A percentile compares a stretch with the other conserved stretches of the same genome.
Evolutionary conservation across 192 early-diverging fungal genomes (phyloP).

Genomic region (Umbelopsis sp.): DNA sequence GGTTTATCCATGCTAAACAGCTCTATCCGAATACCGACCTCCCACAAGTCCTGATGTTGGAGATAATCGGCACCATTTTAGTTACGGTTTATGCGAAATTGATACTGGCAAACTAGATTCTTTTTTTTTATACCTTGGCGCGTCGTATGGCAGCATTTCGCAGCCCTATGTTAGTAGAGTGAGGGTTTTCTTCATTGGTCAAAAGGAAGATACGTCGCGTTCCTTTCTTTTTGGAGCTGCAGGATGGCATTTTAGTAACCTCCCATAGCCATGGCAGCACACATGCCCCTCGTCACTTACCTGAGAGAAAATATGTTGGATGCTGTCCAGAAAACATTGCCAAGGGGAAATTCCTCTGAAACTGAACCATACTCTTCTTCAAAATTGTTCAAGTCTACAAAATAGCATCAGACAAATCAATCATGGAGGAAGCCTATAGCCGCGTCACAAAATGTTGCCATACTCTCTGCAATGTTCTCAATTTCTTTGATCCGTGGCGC

Average conservation of each 20-base stretch:
- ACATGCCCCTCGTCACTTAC: conserved; percentile 33
- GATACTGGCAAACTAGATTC: background rate
- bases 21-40: conserved; percentile 61
- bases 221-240: conserved; percentile 50
- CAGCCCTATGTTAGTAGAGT: conserved; percentile 46
- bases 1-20: conserved; percentile 62
- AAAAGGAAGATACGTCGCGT: conserved; percentile 73
- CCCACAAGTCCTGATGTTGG: conserved; percentile 55
- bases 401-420: background rate
- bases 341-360: conserved; percentile 54
- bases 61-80: background rate
- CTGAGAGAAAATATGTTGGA: conserved; percentile 60
- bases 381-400: conserved; percentile 43
- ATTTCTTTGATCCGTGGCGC: conserved; percentile 62
- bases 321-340: conserved; percentile 67
- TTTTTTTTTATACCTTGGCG: conserved; percentile 44
- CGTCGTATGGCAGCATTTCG: conserved; percentile 57
- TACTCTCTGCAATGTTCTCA: conserved; percentile 58
- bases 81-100: too few species aligned
- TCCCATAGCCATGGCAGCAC: background rate
- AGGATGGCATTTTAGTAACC: background rate
- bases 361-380: conserved; percentile 50
- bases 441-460: background rate
- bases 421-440: background rate
- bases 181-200: conserved; percentile 71